A percentile compares a stretch with the other conserved stretches of the same genome.
Evolutionary conservation across 441 rosid genomes (phyloP).

Genomic region (Adansonia madagascariensis): DNA sequence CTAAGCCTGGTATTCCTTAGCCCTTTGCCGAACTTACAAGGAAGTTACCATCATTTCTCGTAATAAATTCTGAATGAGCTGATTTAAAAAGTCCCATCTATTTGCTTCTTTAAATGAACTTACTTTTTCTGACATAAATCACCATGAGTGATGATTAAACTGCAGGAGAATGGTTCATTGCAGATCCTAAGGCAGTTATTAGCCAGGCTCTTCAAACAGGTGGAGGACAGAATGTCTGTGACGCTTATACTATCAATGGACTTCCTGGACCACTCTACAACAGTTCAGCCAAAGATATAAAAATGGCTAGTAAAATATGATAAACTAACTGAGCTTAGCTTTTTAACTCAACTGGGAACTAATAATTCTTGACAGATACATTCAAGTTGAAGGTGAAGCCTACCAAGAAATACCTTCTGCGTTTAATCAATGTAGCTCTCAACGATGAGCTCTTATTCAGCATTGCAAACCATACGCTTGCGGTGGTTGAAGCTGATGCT

Average conservation of each 20-base stretch:
- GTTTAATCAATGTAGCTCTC: slow-evolving; percentile 75
- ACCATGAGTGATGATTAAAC: slow-evolving; percentile 15
- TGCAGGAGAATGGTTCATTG: slow-evolving; percentile 63
- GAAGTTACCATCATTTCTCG: slow-evolving; percentile 58
- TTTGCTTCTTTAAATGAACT: slow-evolving; percentile 24
- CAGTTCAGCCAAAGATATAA: slow-evolving; percentile 48
- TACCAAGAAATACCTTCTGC: slow-evolving; percentile 62
- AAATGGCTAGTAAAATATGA: neutral
- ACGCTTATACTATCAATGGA: slow-evolving; percentile 62
- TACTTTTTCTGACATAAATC: neutral
- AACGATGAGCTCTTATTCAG: slow-evolving; percentile 82
- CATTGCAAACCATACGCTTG: slow-evolving; percentile 68
- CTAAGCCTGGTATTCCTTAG: slow-evolving; percentile 48
- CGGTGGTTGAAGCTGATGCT: slow-evolving; percentile 66
- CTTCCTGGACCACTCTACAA: slow-evolving; percentile 57
- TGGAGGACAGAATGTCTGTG: slow-evolving; percentile 65
- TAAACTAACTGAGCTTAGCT: neutral
- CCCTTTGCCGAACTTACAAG: slow-evolving; percentile 54
- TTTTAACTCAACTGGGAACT: neutral
- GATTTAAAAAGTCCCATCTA: neutral
- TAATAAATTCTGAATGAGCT: slow-evolving; percentile 22
- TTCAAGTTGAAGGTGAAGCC: slow-evolving; percentile 71
- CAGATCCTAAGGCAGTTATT: slow-evolving; percentile 57
- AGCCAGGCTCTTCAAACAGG: slow-evolving; percentile 56
- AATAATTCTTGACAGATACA: slow-evolving; percentile 39